Conservation (phyloP, 371 early-diverging fungal species). For the Phascolomyces articulosus region DNA sequence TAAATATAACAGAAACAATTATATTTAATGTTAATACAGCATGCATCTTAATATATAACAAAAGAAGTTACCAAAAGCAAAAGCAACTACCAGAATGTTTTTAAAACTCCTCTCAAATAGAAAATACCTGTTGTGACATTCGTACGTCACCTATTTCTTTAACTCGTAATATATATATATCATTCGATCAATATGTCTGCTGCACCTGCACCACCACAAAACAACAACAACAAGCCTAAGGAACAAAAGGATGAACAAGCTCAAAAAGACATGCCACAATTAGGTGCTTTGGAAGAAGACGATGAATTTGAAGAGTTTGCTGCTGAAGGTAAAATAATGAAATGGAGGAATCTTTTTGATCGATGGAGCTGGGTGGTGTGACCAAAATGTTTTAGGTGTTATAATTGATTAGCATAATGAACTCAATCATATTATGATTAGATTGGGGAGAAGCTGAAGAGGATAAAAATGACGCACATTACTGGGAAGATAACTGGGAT, state of each 20-base stretch:
- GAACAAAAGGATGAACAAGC: conserved; percentile 28
- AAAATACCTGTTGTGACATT: too few relatives aligned
- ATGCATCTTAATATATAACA: too few relatives aligned
- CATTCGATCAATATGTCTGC: conserved; percentile 12
- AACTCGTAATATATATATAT: neutral
- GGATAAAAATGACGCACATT: conserved; percentile 72
- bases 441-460: conserved; percentile 87
- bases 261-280: conserved; percentile 50
- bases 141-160: conserved; percentile 5
- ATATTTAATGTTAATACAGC: too few relatives aligned
- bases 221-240: conserved; percentile 34
- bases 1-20: too few relatives aligned
- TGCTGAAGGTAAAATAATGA: conserved; percentile 68
- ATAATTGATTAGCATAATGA: neutral
- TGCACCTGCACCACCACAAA: conserved; percentile 24
- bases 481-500: conserved; percentile 94
- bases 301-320: conserved; percentile 94
- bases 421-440: conserved; percentile 33
- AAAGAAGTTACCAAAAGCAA: too few relatives aligned
- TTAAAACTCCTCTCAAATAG: too few relatives aligned
- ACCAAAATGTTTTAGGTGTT: neutral
- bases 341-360: too few relatives aligned
- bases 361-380: too few relatives aligned
- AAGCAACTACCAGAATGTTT: too few relatives aligned
- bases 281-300: conserved; percentile 84